Base-by-base conservation (phyloP, 2,329 filamentous ascomycete species). In the Chaetothyriales sp. region DNA sequence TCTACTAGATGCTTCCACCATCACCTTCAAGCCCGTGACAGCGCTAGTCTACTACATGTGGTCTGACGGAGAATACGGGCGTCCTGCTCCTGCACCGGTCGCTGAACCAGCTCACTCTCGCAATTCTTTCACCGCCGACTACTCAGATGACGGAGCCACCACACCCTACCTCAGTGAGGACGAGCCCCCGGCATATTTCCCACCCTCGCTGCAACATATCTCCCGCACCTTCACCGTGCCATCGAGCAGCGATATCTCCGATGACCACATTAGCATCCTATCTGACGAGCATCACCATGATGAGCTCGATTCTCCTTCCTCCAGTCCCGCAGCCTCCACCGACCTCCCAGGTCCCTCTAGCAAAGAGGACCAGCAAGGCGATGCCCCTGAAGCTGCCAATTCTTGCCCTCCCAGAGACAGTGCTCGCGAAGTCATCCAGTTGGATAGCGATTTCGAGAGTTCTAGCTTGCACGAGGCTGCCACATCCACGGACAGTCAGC, bases 151-250 rank as follows among this genome's bases (percentile, higher is more conserved):
- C n/a, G 32, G 32, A 18, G 36, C 48, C 3, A 18, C 25, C 22
- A 39, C 28, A 36, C 19, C 18, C n/a, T 18, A 44, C 19, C 19
- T 39, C 10, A n/a, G n/a, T 25, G 44, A 18, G 22, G 19, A 22
- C 8, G 43, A 50, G 2, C 28, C 8, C 44, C 8, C 43, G 8
- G 5, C 25, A 19, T 18, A 12, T 25, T 22, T 20, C 44, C 36
- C 15, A 18, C n/a, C 36, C 36, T 18, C 36, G 5, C n/a, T 32
- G 20, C 19, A 39, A n/a, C 22, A 26, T 18, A 5, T 43, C 5
- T 45, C 55, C 36, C 49, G 49, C 19, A 52, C 49, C 51, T 57
- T 58, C 44, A 49, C 51, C 39, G 53, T 55, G 36, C 54, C 55
- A 8, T 39, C 32, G 5, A 53, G 55, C 9, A 54, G 55, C 18